Base-by-base conservation (phyloP, 208 protist species). In the Trypanosoma platydactyli region DNA sequence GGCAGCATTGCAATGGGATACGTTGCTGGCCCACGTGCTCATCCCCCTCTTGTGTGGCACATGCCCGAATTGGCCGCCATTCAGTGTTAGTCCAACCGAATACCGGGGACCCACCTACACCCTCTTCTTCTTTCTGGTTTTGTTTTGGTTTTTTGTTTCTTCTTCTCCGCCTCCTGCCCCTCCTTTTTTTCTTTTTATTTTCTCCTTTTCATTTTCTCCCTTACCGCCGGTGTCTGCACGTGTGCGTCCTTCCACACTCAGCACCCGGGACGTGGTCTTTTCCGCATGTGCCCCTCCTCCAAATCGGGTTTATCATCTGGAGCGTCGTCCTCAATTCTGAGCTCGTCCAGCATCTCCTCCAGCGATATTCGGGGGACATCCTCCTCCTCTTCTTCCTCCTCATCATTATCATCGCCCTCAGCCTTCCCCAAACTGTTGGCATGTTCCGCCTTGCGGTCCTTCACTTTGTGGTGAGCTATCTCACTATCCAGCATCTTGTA, bases 331-430 rank as follows among this genome's bases (percentile, higher is more conserved):
- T 82, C 79, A 55, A 94, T 80, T 59, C 84, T 68, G 45, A 95
- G 74, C 72, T 95, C 89, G 63, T 95, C 86, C 30, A 95, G 68
- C 73, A 95, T 72, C 73, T 95, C 89, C 61, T 95, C 89, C 33
- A 86, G 50, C 2, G 61, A 60, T 45, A 95, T 81, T 62, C 89
- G 66, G 24, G 85, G 86, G 13, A 76, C 64, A 24, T 88, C 59
- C 20, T 85, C 84, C 30, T 73, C 82, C 33, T 76, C 76, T 1
- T 67, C 64, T 3, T 46, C 59, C 20, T 85, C 84, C 30, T 73
- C 82, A 44, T 76, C 76, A 30, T 76, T 64, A 48, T 58, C 54
- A 25, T 60, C 66, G 27, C 48, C 77, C 4, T 50, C 55, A 5
- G 22, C 62, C 16, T 58, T 61, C 18, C 48, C 48, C 1, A 48